A percentile compares a stretch with the other conserved stretches of the same genome.
These are phyloP conservation scores for Oryza meyeriana DNA, from an alignment of 176 grass and related monocot species.

Conservation along the genomic window DNA sequence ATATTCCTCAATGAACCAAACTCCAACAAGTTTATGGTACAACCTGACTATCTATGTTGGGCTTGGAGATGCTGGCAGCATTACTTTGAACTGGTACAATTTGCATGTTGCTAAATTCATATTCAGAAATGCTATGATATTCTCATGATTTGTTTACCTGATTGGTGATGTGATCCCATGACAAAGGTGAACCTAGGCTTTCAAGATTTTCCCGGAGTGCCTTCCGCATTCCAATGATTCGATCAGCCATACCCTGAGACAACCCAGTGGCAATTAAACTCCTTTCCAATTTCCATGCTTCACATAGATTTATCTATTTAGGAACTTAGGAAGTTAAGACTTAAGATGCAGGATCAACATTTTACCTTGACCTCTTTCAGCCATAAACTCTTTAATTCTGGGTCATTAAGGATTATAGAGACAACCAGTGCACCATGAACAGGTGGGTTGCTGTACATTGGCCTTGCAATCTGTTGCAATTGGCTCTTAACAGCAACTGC, in stretches of 20 bases:
- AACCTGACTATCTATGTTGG: neutral
- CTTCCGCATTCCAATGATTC: slow-evolving; percentile 92
- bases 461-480: slow-evolving; percentile 87
- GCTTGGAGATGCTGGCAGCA: neutral
- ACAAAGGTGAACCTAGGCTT: slow-evolving; percentile 70
- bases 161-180: slow-evolving; percentile 95
- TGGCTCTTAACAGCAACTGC: slow-evolving; percentile 93
- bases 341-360: neutral
- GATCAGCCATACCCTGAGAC: slow-evolving; percentile 83
- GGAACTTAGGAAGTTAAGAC: neutral
- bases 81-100: neutral
- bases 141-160: slow-evolving; percentile 56
- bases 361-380: slow-evolving; percentile 93
- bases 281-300: neutral
- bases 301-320: neutral
- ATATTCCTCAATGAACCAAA: neutral
- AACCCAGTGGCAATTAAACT: neutral
- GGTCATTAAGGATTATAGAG: slow-evolving; percentile 84
- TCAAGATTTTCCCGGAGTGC: slow-evolving; percentile 80
- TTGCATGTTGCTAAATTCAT: neutral
- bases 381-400: slow-evolving; percentile 88
- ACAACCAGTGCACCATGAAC: slow-evolving; percentile 87
- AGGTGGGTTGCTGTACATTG: slow-evolving; percentile 98
- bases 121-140: slow-evolving; percentile 7
- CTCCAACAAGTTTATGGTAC: slow-evolving; percentile 8